Evolutionary conservation across 441 rosid species (phyloP).

Genomic region (Gossypium schwendimanii): DNA sequence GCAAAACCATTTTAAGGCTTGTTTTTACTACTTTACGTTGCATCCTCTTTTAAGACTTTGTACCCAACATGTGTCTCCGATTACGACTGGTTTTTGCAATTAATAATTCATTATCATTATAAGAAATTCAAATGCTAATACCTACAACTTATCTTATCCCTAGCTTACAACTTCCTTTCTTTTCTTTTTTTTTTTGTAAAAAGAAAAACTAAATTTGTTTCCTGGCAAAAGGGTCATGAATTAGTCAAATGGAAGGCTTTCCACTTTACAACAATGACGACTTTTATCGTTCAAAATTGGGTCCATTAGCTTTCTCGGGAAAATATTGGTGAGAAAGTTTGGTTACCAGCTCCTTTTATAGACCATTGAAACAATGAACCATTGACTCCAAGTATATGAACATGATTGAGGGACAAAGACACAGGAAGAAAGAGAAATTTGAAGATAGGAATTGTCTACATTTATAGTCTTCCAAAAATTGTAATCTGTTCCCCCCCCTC

Average conservation of each 20-base stretch:
- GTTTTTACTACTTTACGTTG: background rate
- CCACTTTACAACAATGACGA: constrained; percentile 30
- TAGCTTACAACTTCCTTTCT: background rate
- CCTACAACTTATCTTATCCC: background rate
- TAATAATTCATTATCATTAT: background rate
- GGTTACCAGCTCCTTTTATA: constrained; percentile 51
- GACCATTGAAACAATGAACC: constrained; percentile 28
- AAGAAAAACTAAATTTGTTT: background rate
- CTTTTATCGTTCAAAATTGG: constrained; percentile 33
- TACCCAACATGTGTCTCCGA: background rate
- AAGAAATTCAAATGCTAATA: background rate
- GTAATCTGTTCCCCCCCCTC: background rate
- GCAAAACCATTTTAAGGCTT: background rate
- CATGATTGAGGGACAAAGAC: background rate
- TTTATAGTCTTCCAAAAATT: background rate
- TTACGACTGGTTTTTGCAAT: background rate
- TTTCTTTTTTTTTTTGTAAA: background rate
- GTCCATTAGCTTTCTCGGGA: constrained; percentile 29
- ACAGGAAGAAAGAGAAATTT: background rate
- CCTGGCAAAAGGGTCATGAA: constrained; percentile 18
- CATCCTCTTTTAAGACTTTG: background rate
- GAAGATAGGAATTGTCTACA: constrained; percentile 2
- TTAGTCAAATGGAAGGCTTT: constrained; percentile 35
- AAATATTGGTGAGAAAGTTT: constrained; percentile 38
- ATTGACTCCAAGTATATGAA: constrained; percentile 15